These are phyloP conservation scores for Paracoccidioides brasiliensis DNA, from an alignment of 2,329 filamentous ascomycete genomes.

Conservation along the genomic window DNA sequence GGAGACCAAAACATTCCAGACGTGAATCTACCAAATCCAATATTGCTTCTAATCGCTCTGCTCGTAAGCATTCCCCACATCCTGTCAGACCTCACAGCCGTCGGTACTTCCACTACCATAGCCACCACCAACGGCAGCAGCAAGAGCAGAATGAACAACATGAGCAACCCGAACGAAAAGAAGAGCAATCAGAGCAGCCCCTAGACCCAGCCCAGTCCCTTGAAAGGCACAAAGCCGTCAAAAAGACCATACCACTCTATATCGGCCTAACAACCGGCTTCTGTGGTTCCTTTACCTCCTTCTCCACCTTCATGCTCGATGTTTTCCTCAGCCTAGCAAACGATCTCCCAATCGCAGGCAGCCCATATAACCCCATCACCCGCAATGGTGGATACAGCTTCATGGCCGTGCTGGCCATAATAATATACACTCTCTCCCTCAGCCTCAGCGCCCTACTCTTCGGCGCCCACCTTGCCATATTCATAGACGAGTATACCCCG, in stretches of 20 bases:
- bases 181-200: background rate
- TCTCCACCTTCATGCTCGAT: constrained; percentile 75
- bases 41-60: background rate
- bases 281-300: constrained; percentile 81
- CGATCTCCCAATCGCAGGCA: constrained; percentile 45
- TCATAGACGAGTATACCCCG: constrained; percentile 45
- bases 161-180: background rate
- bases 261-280: constrained; percentile 77
- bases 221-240: constrained; percentile 49
- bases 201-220: constrained; percentile 24
- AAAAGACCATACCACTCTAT: constrained; percentile 81
- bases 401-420: constrained; percentile 63
- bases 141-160: background rate
- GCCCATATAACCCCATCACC: constrained; percentile 32
- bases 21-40: background rate
- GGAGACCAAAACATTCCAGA: background rate
- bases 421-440: constrained; percentile 58
- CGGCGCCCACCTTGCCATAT: constrained; percentile 62
- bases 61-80: constrained; percentile 20
- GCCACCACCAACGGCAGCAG: background rate
- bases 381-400: constrained; percentile 69
- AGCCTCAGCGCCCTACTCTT: constrained; percentile 56
- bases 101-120: constrained; percentile 12
- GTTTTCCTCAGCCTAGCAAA: constrained; percentile 69
- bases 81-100: constrained; percentile 6